These are phyloP conservation scores for Solanum arcanum DNA, from an alignment of 257 asterid genomes.

Conservation along the genomic window DNA sequence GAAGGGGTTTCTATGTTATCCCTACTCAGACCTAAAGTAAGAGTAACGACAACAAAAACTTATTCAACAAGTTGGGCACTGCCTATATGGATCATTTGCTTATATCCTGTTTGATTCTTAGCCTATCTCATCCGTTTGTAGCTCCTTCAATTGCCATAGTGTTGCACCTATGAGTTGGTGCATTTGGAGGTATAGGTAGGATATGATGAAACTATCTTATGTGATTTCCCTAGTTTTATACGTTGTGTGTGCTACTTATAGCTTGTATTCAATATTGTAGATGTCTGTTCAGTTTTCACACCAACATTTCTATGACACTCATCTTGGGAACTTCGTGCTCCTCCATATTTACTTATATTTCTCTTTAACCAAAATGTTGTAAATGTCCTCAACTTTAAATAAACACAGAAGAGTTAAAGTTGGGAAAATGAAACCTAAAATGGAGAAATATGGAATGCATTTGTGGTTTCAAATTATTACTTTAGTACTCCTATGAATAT, in stretches of 20 bases:
- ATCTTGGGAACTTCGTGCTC: not conserved
- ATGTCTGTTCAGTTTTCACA: not conserved
- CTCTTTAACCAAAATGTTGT: not conserved
- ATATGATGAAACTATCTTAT: not conserved
- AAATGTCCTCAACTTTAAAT: not conserved
- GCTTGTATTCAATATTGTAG: not conserved
- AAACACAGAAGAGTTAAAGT: too few species aligned
- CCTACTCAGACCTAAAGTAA: not conserved
- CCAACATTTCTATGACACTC: not conserved
- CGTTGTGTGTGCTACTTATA: not conserved
- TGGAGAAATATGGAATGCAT: not conserved
- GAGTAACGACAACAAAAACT: not conserved
- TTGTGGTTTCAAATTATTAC: not conserved
- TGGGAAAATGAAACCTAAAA: not conserved
- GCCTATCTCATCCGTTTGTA: not conserved
- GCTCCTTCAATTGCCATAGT: not conserved
- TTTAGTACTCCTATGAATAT: not conserved
- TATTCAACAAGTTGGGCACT: not conserved
- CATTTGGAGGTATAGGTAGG: not conserved
- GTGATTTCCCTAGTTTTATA: not conserved
- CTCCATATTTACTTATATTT: not conserved
- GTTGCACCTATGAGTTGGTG: not conserved
- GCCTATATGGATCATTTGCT: not conserved
- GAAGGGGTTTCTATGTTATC: not conserved
- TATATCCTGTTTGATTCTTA: not conserved